These are phyloP conservation scores for Pyrenochaeta sp. DNA, from an alignment of 2,329 filamentous ascomycete species.

Conservation along the genomic window DNA sequence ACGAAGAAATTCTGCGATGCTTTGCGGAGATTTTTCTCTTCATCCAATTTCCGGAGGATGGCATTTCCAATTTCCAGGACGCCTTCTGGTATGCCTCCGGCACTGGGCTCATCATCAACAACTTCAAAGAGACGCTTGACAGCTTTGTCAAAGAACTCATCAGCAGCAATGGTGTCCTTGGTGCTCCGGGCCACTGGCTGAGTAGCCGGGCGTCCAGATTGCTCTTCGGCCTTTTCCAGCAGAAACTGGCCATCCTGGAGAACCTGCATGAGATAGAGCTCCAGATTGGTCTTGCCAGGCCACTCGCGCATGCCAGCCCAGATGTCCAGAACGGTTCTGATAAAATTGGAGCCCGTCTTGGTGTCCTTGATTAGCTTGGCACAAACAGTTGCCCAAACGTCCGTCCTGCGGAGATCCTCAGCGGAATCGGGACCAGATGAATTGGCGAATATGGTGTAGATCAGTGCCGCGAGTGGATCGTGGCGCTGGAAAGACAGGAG, in stretches of 20 bases:
- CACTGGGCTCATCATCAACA: constrained; percentile 78
- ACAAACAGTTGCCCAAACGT: constrained; percentile 88
- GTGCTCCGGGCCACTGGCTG: constrained; percentile 76
- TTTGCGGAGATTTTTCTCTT: constrained; percentile 73
- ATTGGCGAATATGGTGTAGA: constrained; percentile 89
- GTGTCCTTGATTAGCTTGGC: constrained; percentile 81
- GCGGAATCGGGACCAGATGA: constrained; percentile 81
- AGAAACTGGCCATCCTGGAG: constrained; percentile 92
- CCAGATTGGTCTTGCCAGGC: constrained; percentile 87
- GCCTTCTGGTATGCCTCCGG: constrained; percentile 84
- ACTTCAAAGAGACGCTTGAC: constrained; percentile 83
- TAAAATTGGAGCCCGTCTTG: constrained; percentile 77
- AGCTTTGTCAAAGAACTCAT: constrained; percentile 87
- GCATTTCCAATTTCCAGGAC: constrained; percentile 85
- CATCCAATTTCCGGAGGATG: constrained; percentile 76
- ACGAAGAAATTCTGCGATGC: constrained; percentile 81
- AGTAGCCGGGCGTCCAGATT: constrained; percentile 70
- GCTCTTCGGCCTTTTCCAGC: constrained; percentile 83
- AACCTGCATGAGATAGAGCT: constrained; percentile 93
- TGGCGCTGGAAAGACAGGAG: constrained; percentile 88
- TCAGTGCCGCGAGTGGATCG: constrained; percentile 81
- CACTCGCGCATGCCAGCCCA: constrained; percentile 89
- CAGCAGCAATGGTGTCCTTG: constrained; percentile 81
- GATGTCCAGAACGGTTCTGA: constrained; percentile 83
- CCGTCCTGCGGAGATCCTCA: constrained; percentile 79